Evolutionary conservation across 1,139 yeast genomes (phyloP), one percentile per base, ranked within the genome.

Genomic region (Candida albicans): DNA sequence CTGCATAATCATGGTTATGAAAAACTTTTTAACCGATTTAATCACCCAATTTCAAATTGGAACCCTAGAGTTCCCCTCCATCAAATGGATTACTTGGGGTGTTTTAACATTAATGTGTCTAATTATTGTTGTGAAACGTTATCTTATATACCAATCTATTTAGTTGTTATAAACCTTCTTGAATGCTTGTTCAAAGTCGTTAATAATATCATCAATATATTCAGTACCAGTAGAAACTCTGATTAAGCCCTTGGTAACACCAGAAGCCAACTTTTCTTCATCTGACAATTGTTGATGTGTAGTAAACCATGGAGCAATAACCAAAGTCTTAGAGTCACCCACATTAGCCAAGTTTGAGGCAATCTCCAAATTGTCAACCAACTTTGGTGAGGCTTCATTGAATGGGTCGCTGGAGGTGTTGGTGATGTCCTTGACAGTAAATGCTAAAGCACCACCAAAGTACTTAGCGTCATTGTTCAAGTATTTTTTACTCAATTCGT

Each of bases 261-360:
- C 97, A 42, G 95, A 76, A 12, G 84, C 81, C 40, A 68, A 47
- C 71, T 87, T 89, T 70, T 90, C 98, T 52, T 83, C 86, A 34
- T 87, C 90, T 36, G 73, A 65, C 61, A 93, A 79, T 73, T 93
- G 98, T 64, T 89, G 89, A 67, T 93, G 99, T 22, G 98, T 93
- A 41, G 98, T 93, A 69, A 79, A 89, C 75, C 84, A 90, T 52
- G 98, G 99, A 48, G 96, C 91, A 66, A 93, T 91, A 45, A 91
- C 95, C 62, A 93, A 78, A 36, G 98, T 88, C 74, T 91, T 93
- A 42, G 91, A 82, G 62, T 93, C 99, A 62, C 99, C 98, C 47
- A 93, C 97, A 59, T 93, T 93, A 46, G 99, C 98, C 64, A 93
- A 79, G 72, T 90, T 88, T 31, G 96, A 84, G 46, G 96, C 95